Base-by-base conservation (phyloP, 257 asterid genomes). In the Fraxinus quadrangulata region DNA sequence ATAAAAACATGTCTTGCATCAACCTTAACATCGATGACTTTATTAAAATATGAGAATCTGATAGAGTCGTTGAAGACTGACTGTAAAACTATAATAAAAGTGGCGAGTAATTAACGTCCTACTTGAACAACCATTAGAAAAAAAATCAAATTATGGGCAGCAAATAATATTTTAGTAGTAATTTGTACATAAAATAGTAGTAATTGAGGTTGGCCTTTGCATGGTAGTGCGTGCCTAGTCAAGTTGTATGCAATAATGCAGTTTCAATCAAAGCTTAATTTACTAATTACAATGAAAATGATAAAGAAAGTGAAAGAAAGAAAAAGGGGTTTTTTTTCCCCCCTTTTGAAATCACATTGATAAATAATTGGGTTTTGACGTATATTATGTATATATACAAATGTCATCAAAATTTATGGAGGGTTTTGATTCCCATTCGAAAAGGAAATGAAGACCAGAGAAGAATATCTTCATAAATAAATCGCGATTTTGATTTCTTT, bases 141-240 rank as follows among this genome's bases (percentile, higher is more conserved):
- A 40, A 40, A 9, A 10, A 9, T 9, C 34, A 31, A 31, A 11
- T 40, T 40, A 10, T 40, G 19, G n/a, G 7, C 56, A 7, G n/a
- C 19, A 14, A 47, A 47, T 47, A 47, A 47, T 47, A 16, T 16
- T 47, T 14, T 14, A 16, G 2, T 51, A 16, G 6, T 51, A 21
- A 56, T 56, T 56, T 19, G 26, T 17, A 54, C 11, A 2, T 17
- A 19, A 19, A 54, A 71, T 34, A 31, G 42, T 34, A 8, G 30
- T 72, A 13, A 42, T 23, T 6, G 61, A 33, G 13, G 34, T 19
- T 51, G 51, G 5, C 71, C 30, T 3, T 1, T 71, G 78, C 84
- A 71, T 81, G 76, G 70, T 45, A 47, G 21, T 74, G 82, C 78
- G 81, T 70, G 74, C 79, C 82, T 66, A 76, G 79, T 74, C 73